Conservation (phyloP, 805 yeast species). For the Ogataea neopini region DNA sequence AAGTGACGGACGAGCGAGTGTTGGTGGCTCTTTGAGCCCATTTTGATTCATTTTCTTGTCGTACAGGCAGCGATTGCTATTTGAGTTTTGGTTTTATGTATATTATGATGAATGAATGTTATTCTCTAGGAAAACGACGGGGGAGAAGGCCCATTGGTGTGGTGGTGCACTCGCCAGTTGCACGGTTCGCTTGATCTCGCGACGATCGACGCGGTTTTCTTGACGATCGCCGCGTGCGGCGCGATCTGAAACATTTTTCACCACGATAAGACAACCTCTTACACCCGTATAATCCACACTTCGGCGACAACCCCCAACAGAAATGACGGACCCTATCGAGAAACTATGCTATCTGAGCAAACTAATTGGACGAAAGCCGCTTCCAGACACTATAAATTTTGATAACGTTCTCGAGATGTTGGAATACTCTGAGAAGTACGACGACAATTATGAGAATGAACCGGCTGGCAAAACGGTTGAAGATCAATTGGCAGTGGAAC, state of each 20-base stretch:
- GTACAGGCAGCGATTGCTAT: no score
- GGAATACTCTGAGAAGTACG: conserved; percentile 14
- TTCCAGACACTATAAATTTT: conserved; percentile 19
- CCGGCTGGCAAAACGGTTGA: conserved; percentile 37
- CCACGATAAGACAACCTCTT: neutral
- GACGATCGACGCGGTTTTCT: no score
- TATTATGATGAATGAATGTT: no score
- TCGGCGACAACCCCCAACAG: neutral
- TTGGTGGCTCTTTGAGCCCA: no score
- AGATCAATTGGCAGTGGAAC: conserved; percentile 43
- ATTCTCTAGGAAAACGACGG: no score
- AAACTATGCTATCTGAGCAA: conserved; percentile 6
- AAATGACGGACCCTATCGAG: neutral
- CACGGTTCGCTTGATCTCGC: no score
- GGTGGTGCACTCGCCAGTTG: no score
- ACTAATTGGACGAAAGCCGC: conserved; percentile 1
- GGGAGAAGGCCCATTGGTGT: no score
- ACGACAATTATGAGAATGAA: conserved; percentile 20
- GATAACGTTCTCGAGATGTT: conserved; percentile 30
- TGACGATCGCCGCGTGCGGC: no score
- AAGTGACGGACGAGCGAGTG: neutral
- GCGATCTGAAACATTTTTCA: neutral
- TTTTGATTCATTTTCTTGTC: no score
- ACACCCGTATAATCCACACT: no score
- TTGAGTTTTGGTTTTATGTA: no score